These are phyloP conservation scores for Glutinoglossum americanum DNA, from an alignment of 495 filamentous ascomycete species.

Conservation along the genomic window DNA sequence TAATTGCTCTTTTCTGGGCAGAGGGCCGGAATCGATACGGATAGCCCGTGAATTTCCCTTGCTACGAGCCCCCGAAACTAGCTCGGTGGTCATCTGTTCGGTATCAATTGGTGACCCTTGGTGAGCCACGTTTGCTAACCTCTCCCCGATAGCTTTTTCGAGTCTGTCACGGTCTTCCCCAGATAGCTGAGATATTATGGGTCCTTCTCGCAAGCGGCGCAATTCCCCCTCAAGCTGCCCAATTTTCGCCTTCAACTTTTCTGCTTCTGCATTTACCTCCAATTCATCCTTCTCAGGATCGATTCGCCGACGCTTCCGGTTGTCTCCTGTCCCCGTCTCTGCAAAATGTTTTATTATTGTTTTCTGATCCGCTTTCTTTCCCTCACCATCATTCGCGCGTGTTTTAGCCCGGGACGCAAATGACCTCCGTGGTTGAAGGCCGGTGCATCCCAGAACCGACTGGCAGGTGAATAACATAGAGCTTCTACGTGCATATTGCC, in stretches of 20 bases:
- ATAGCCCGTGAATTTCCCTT: neutral
- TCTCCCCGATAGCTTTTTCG: neutral
- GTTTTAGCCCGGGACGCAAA: neutral
- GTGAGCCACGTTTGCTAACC: neutral
- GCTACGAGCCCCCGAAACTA: neutral
- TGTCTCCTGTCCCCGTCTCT: neutral
- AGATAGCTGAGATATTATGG: neutral
- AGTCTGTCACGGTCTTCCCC: neutral
- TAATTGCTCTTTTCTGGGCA: neutral
- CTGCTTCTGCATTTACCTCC: constrained; percentile 3
- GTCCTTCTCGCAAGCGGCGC: neutral
- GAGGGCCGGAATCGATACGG: neutral
- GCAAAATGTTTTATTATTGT: neutral
- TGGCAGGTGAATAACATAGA: neutral
- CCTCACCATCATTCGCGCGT: neutral
- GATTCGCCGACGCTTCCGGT: neutral
- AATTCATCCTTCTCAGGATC: constrained; percentile 1
- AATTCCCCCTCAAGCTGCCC: constrained; percentile 5
- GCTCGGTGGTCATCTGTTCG: neutral
- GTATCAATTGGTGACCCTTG: neutral
- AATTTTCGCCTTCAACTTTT: constrained; percentile 6
- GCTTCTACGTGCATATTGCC: neutral
- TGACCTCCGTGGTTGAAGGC: neutral
- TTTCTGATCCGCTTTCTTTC: neutral
- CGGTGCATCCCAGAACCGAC: neutral